These are phyloP conservation scores for Lathyrus sativus DNA, from an alignment of 306 rosid genomes.

Conservation along the genomic window DNA sequence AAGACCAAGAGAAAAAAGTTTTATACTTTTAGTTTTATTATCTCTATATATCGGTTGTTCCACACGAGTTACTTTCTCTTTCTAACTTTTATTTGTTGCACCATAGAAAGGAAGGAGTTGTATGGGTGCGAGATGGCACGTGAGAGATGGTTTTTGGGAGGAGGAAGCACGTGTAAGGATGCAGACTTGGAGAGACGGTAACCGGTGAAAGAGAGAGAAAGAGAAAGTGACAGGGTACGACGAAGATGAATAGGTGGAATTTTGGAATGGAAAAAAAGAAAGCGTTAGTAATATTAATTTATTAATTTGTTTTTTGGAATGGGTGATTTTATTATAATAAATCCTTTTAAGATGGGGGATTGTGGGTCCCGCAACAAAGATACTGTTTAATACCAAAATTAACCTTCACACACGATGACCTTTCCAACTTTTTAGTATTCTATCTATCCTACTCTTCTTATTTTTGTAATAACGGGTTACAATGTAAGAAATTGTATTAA, in stretches of 20 bases:
- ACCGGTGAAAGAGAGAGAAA: slow-evolving; percentile 44
- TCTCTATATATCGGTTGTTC: slow-evolving; percentile 23
- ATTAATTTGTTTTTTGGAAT: neutral
- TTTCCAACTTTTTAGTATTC: neutral
- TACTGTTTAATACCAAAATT: slow-evolving; percentile 3
- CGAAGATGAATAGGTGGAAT: slow-evolving; percentile 49
- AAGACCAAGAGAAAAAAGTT: slow-evolving; percentile 36
- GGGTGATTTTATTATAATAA: slow-evolving; percentile 41
- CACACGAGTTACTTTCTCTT: slow-evolving; percentile 46
- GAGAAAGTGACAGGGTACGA: slow-evolving; percentile 71
- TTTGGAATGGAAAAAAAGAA: slow-evolving; percentile 11
- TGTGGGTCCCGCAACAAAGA: slow-evolving; percentile 33
- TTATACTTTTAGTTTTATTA: neutral
- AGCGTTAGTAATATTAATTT: neutral
- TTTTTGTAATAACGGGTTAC: slow-evolving; percentile 2
- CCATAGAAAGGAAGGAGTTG: slow-evolving; percentile 56
- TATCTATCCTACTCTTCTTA: neutral
- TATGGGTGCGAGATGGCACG: slow-evolving; percentile 58
- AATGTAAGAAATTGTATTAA: too few species aligned
- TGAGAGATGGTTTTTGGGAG: slow-evolving; percentile 36
- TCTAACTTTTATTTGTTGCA: slow-evolving; percentile 86
- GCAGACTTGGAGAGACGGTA: slow-evolving; percentile 53
- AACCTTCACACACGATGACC: neutral
- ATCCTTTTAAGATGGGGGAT: slow-evolving; percentile 35
- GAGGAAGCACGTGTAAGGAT: slow-evolving; percentile 39